Percentiles rank a stretch among this genome's conserved stretches.
These are phyloP conservation scores for Aaosphaeria arxii DNA, from an alignment of 2,329 filamentous ascomycete genomes.

Conservation along the genomic window DNA sequence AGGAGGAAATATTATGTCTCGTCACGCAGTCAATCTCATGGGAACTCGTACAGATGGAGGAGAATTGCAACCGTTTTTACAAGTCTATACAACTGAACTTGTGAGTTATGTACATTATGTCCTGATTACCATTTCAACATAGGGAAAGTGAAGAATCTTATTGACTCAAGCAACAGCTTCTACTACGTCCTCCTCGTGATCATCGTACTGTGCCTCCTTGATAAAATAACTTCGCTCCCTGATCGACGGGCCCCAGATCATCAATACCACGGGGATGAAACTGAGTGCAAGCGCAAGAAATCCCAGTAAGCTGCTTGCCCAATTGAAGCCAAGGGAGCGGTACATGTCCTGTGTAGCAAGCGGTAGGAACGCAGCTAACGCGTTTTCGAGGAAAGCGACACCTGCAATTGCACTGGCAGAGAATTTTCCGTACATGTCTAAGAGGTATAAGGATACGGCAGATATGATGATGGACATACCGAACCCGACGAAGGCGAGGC, in stretches of 20 bases:
- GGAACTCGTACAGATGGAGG: too few relatives aligned
- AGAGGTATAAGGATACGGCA: slow-evolving; percentile 48
- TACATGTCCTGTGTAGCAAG: slow-evolving; percentile 50
- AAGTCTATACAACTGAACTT: too few relatives aligned
- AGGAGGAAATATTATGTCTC: too few relatives aligned
- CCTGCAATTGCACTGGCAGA: slow-evolving; percentile 50
- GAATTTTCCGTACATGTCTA: slow-evolving; percentile 50
- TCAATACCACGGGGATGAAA: slow-evolving; percentile 44
- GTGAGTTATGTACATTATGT: too few relatives aligned
- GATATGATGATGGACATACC: slow-evolving; percentile 48
- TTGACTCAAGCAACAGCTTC: too few relatives aligned
- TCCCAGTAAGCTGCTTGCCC: slow-evolving; percentile 48
- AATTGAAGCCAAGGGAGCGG: slow-evolving; percentile 45
- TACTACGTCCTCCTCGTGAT: too few relatives aligned
- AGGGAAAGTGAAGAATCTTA: too few relatives aligned
- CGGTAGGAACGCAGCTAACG: slow-evolving; percentile 48
- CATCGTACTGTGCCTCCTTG: slow-evolving; percentile 12
- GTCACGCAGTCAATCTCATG: too few relatives aligned
- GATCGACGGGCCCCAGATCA: slow-evolving; percentile 42
- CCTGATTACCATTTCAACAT: too few relatives aligned
- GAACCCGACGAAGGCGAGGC: slow-evolving; percentile 48
- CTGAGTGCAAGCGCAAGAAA: slow-evolving; percentile 45
- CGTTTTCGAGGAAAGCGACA: slow-evolving; percentile 49
- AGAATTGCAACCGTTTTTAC: too few relatives aligned
- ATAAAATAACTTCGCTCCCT: slow-evolving; percentile 39